These are phyloP conservation scores for Jacaranda copaia DNA, from an alignment of 257 asterid genomes.

Conservation along the genomic window DNA sequence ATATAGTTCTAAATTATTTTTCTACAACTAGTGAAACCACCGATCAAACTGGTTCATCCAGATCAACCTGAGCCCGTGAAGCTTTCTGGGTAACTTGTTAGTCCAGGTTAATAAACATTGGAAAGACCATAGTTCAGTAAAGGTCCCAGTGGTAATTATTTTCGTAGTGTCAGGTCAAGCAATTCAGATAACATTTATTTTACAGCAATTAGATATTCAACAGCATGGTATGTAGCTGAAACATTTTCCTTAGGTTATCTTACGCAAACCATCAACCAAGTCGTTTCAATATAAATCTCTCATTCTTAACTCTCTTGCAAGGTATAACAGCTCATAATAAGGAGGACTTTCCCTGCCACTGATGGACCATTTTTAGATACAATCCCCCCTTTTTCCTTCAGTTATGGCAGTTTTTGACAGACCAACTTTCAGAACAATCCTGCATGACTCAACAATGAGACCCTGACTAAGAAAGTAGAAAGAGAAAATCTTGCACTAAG, in stretches of 20 bases:
- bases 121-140: not conserved
- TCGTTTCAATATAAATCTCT: not conserved
- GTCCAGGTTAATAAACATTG: not conserved
- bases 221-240: not conserved
- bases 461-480: not conserved
- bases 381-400: not conserved
- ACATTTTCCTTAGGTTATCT: not conserved
- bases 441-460: too few species aligned
- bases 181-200: not conserved
- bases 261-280: not conserved
- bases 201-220: not conserved
- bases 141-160: not conserved
- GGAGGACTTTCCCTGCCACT: not conserved
- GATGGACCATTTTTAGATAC: not conserved
- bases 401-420: not conserved
- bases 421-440: not conserved
- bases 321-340: not conserved
- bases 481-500: not conserved
- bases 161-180: not conserved
- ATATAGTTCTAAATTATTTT: not conserved
- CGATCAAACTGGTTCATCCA: constrained; percentile 1
- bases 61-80: not conserved
- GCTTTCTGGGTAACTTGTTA: constrained; percentile 2
- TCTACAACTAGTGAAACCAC: not conserved
- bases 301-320: not conserved